phyloP scores from a whole-genome alignment of 1,284 basidiomycete genomes.

The Exobasidium rhododendri region DNA sequence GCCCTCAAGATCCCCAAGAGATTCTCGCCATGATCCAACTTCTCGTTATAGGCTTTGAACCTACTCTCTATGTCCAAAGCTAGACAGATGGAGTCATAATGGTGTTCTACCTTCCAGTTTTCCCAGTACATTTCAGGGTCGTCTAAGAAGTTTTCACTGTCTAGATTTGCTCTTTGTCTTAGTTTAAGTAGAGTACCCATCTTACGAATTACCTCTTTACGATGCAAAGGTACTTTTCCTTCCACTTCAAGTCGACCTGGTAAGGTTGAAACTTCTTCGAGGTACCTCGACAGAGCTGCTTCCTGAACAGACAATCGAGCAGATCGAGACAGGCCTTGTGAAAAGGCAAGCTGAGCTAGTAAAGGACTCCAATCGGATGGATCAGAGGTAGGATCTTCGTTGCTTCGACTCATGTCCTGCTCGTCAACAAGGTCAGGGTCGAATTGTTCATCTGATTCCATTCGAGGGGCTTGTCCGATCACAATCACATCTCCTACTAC shows the following conservation, averaged over 20 bases:
- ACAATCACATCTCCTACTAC: slow-evolving; percentile 51
- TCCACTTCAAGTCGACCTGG: slow-evolving; percentile 35
- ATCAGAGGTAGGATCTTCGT: slow-evolving; percentile 6
- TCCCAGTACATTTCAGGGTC: slow-evolving; percentile 54
- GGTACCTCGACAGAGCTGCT: slow-evolving; percentile 34
- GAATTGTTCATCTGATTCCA: not conserved
- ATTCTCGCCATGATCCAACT: slow-evolving; percentile 51
- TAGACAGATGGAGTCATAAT: slow-evolving; percentile 47
- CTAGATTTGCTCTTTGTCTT: slow-evolving; percentile 45
- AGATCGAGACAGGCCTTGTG: slow-evolving; percentile 49
- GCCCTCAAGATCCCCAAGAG: slow-evolving; percentile 47
- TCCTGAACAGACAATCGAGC: slow-evolving; percentile 50
- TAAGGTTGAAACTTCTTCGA: slow-evolving; percentile 33
- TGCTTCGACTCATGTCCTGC: slow-evolving; percentile 9
- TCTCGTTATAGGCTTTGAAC: slow-evolving; percentile 49
- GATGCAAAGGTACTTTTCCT: slow-evolving; percentile 45
- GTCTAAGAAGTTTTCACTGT: slow-evolving; percentile 50
- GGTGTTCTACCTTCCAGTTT: slow-evolving; percentile 34
- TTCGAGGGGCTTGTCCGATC: slow-evolving; percentile 36
- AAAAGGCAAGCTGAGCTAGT: slow-evolving; percentile 47
- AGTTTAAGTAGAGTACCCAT: slow-evolving; percentile 47
- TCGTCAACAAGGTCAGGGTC: not conserved
- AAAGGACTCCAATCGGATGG: slow-evolving; percentile 34
- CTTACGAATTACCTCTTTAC: slow-evolving; percentile 47
- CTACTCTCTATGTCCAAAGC: slow-evolving; percentile 45